Base-by-base conservation (phyloP, 495 filamentous ascomycete species). In the Hyphodiscus hymeniophilus region DNA sequence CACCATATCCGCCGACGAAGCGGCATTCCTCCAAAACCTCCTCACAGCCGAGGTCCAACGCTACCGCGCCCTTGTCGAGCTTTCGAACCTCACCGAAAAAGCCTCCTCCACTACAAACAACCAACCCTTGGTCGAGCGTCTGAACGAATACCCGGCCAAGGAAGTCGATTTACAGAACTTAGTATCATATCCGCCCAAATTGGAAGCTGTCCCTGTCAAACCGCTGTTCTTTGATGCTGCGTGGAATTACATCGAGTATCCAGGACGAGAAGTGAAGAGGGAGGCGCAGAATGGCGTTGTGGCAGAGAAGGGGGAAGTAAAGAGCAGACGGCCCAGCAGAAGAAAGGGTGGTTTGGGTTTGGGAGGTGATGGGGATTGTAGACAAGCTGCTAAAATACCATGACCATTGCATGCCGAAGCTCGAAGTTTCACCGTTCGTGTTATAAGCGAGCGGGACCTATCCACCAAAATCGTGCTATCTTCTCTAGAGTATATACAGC, bases 211-310 rank as follows among this genome's bases (percentile, higher is more conserved):
- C 31, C 89, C 92, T 0, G 89, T 96, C 13, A 99, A 99, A 65
- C 94, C 92, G 13, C 64, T 99, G 13, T 97, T 96, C 72, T 76
- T 97, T 38, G 92, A 99, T 62, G 86, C 95, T 11, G 92, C 92
- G 13, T 97, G 88, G 85, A 99, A 97, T 63, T 99, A 95, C 61
- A 88, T 99, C 50, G 82, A 89, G 17, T 99, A 99, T 63, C 90
- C 92, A 2, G 85, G 84, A 3, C 73, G 75, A 23, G 44, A 58
- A 40, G 53, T 54, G 6, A 35, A 39, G 32, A 38, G n/a, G 12
- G 41, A 21, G 2, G 21, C 36, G 24, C 15, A 55, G 60, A 33
- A 50, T 24, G 12, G 43, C 11, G 5, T 52, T 51, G 55, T 31
- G 58, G 69, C 13, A 59, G 57, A 33, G 47, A 45, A 36, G 52